Evolutionary conservation across 2,329 filamentous ascomycete species (phyloP).

Genomic region (Aspergillus pseudonomiae): DNA sequence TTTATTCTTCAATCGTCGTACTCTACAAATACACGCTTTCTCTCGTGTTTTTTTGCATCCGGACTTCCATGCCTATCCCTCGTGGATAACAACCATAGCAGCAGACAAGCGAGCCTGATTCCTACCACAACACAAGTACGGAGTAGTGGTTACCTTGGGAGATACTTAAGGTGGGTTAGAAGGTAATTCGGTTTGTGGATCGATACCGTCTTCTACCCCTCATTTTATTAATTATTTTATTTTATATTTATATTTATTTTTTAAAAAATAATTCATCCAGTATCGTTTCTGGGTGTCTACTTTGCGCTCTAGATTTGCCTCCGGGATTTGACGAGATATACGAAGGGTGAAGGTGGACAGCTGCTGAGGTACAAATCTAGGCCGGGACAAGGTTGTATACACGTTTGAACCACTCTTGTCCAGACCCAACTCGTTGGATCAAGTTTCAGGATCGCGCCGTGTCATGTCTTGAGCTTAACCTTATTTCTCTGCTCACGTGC

Average conservation of each 20-base stretch:
- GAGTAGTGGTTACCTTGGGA: background rate
- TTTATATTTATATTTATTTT: background rate
- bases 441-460: background rate
- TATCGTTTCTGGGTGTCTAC: background rate
- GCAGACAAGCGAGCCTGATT: background rate
- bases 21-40: background rate
- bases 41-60: background rate
- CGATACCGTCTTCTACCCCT: background rate
- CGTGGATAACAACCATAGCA: background rate
- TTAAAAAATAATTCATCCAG: background rate
- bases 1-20: background rate
- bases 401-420: background rate
- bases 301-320: background rate
- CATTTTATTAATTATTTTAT: background rate
- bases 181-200: too few species aligned
- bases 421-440: conserved; percentile 8
- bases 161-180: too few species aligned
- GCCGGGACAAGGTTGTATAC: background rate
- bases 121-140: background rate
- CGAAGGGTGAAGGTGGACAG: background rate
- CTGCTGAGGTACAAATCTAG: background rate
- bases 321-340: background rate
- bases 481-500: conserved; percentile 25
- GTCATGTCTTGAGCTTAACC: conserved; percentile 25
- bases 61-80: background rate